A percentile compares a stretch with the other conserved stretches of the same genome.
These are phyloP conservation scores for Leccinum solheimii DNA, from an alignment of 1,284 basidiomycete genomes.

Conservation along the genomic window DNA sequence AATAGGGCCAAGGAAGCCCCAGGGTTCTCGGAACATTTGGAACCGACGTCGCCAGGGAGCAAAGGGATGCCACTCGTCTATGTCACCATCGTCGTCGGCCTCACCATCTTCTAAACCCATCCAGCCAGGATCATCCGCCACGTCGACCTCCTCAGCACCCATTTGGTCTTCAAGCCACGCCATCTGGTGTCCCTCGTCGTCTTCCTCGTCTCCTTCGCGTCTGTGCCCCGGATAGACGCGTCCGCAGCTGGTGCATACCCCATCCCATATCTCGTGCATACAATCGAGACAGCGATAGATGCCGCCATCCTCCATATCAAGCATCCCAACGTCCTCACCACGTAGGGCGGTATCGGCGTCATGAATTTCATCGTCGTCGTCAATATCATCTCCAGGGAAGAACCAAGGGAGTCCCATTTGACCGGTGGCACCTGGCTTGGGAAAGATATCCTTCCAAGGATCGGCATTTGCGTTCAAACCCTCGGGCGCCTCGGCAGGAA, in stretches of 20 bases:
- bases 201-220: constrained; percentile 37
- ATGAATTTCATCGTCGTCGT: constrained; percentile 21
- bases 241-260: constrained; percentile 58
- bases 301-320: constrained; percentile 68
- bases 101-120: constrained; percentile 41
- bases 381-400: constrained; percentile 12
- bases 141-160: constrained; percentile 31
- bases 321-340: constrained; percentile 53
- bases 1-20: constrained; percentile 20
- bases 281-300: constrained; percentile 74
- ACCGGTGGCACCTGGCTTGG: constrained; percentile 12
- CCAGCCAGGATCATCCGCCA: constrained; percentile 37
- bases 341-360: constrained; percentile 20
- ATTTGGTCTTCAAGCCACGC: constrained; percentile 40
- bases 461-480: constrained; percentile 36
- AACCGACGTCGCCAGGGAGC: constrained; percentile 23
- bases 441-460: constrained; percentile 66
- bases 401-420: constrained; percentile 20
- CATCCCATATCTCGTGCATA: constrained; percentile 71
- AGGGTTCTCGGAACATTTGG: constrained; percentile 16
- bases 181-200: constrained; percentile 40
- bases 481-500: constrained; percentile 17
- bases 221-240: constrained; percentile 56
- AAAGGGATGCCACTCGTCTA: constrained; percentile 24
- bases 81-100: constrained; percentile 30